A percentile compares a stretch with the other conserved stretches of the same genome.
phyloP scores from a whole-genome alignment of 441 rosid genomes.

The Croton laevigatus region DNA sequence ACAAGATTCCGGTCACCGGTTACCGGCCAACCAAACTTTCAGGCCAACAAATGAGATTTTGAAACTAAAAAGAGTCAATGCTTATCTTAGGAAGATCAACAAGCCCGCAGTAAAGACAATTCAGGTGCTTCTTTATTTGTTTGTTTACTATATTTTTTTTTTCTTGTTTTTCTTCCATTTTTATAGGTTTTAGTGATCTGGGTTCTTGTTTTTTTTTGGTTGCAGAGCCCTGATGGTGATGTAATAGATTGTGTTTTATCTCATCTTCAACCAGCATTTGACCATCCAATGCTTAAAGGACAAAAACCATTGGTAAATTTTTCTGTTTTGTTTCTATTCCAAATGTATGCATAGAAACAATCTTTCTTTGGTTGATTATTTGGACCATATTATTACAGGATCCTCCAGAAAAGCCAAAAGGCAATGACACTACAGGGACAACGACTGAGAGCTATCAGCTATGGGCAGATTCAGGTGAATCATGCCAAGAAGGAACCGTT shows the following conservation, averaged over 20 bases:
- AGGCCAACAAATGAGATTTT: conserved; percentile 38
- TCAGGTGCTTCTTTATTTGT: conserved; percentile 40
- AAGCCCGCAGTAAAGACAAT: conserved; percentile 83
- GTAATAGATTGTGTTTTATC: conserved; percentile 67
- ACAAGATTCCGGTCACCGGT: conserved; percentile 32
- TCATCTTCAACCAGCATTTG: conserved; percentile 90
- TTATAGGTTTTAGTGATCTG: conserved; percentile 6
- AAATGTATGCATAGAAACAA: conserved; percentile 19
- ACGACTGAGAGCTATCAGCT: conserved; percentile 46
- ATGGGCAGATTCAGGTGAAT: conserved; percentile 73
- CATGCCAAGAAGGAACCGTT: conserved; percentile 84
- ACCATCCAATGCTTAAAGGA: conserved; percentile 74
- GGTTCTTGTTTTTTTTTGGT: conserved; percentile 14
- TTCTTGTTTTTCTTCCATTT: background rate
- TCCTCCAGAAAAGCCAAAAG: conserved; percentile 73
- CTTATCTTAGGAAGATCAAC: conserved; percentile 72
- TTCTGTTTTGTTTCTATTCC: background rate
- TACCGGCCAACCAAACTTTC: conserved; percentile 48
- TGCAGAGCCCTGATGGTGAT: conserved; percentile 94
- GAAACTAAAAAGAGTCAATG: conserved; percentile 49
- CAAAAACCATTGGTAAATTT: conserved; percentile 59
- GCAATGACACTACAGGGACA: conserved; percentile 31
- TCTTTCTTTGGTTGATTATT: conserved; percentile 22
- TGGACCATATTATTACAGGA: conserved; percentile 39
- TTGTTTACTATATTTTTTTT: background rate